Base-by-base conservation (phyloP, 2,329 filamentous ascomycete genomes). In the Myriangium duriaei region DNA sequence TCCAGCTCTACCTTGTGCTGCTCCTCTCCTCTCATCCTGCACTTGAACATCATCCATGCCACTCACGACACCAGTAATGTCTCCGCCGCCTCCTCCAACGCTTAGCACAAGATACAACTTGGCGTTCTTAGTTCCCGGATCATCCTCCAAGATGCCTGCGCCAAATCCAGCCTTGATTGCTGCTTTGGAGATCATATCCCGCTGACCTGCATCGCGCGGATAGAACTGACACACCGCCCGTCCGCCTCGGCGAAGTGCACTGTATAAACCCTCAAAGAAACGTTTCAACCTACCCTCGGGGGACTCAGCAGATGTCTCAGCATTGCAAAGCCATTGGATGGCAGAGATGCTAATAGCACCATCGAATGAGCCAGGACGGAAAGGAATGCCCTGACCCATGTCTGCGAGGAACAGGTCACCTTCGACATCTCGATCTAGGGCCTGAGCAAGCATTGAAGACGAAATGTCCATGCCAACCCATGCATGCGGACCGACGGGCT, bases 391-490 rank as follows among this genome's bases (percentile, higher is more conserved):
- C 55, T 98, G 91, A 0, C 91, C 91, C 35, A 95, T 93, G 53
- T 98, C 91, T 3, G 86, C 84, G 1, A 98, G 74, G 50, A 98
- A 69, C n/a, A 98, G 63, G 55, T 98, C 91, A 2, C 91, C 91
- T 44, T 94, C 86, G 0, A 91, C 84, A 42, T 94, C 88, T 32
- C 88, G 69, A 58, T 95, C 85, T 0, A 98, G 69, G 1, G 91
- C 91, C 31, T 95, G 74, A 47, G 91, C 86, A n/a, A 98, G 69
- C 91, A 98, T 98, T n/a, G 80, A 85, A 0, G 84, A 79, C 4
- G 81, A 85, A 15, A 98, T 79, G 56, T 98, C 91, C 81, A 96
- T 88, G 42, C 91, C 91, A n/a, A 96, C 69, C 91, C 91, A 98
- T 1, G 79, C 78, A 63, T 98, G 91, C 3, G 86, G 85, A 39